Base-by-base conservation (phyloP, 441 rosid genomes). In the Gossypium davidsonii region DNA sequence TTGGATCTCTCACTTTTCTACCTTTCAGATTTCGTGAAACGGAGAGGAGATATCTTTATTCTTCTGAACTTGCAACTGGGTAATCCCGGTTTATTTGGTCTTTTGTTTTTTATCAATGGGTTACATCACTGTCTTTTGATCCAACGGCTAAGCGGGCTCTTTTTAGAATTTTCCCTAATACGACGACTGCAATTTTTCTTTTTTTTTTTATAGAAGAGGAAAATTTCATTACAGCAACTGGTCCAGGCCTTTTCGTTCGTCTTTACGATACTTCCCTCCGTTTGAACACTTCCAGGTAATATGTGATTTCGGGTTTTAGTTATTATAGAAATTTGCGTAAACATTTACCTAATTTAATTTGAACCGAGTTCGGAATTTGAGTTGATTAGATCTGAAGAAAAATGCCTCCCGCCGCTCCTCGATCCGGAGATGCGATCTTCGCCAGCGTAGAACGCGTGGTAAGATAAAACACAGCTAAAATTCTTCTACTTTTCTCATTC, bases 391-490 rank as follows among this genome's bases (percentile, higher is more conserved):
- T 70, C 64, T 34, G 17, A 18, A 15, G 8, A 8, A 73, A 71
- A 46, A 91, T 91, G 96, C 81, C 96, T 81, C 87, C 90, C 0
- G 85, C 75, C 56, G 96, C 85, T 82, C 91, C 96, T 61, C 87
- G 92, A 68, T 87, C 96, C 42, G 96, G 97, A 59, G 98, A 94
- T 65, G 96, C 98, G 9, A 87, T 94, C 85, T 94, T 92, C 86
- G 85, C 98, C 52, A 87, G 85, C 68, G 83, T 88, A 21, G 97
- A 94, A 72, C 96, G 89, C 23, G 98, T 91, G 86, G 98, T 92
- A 73, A 80, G 80, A 75, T 21, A 12, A 1, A 63, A 21, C 55
- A 21, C 18, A 3, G 9, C n/a, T 34, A 23, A 2, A n/a, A 18
- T n/a, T 44, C 17, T 34, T 28, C 48, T 49, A 2, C 0, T 46